Evolutionary conservation across 306 rosid species (phyloP).

Genomic region (Macrotyloma uniflorum): DNA sequence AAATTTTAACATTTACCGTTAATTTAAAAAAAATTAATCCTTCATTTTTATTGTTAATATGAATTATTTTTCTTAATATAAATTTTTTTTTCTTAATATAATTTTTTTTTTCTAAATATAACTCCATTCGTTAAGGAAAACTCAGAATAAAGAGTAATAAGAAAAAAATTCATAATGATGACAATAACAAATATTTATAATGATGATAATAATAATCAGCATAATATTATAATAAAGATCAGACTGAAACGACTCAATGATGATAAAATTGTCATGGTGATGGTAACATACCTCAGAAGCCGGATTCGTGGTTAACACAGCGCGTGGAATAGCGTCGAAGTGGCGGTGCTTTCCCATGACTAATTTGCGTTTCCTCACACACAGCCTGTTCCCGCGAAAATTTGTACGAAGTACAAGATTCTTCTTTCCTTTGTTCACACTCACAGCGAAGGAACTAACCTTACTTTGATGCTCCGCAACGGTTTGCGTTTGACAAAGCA

Average conservation of each 20-base stretch:
- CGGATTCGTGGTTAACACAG: conserved; percentile 60
- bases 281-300: conserved; percentile 58
- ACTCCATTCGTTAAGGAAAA: too few relatives aligned
- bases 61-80: too few relatives aligned
- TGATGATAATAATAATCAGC: neutral
- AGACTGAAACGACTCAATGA: neutral
- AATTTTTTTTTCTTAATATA: too few relatives aligned
- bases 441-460: conserved; percentile 52
- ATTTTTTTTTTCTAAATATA: too few relatives aligned
- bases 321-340: conserved; percentile 49
- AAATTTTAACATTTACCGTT: too few relatives aligned
- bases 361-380: conserved; percentile 49
- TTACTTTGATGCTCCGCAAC: conserved; percentile 62
- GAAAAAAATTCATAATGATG: too few relatives aligned
- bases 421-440: conserved; percentile 57
- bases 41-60: too few relatives aligned
- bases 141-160: too few relatives aligned
- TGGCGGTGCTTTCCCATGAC: conserved; percentile 53
- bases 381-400: conserved; percentile 60
- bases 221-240: neutral
- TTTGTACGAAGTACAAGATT: conserved; percentile 54
- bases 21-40: too few relatives aligned
- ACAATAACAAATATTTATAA: neutral
- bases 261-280: neutral
- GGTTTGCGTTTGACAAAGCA: conserved; percentile 53